These are phyloP conservation scores for Linum trigynum DNA, from an alignment of 345 rosid genomes.

Conservation along the genomic window DNA sequence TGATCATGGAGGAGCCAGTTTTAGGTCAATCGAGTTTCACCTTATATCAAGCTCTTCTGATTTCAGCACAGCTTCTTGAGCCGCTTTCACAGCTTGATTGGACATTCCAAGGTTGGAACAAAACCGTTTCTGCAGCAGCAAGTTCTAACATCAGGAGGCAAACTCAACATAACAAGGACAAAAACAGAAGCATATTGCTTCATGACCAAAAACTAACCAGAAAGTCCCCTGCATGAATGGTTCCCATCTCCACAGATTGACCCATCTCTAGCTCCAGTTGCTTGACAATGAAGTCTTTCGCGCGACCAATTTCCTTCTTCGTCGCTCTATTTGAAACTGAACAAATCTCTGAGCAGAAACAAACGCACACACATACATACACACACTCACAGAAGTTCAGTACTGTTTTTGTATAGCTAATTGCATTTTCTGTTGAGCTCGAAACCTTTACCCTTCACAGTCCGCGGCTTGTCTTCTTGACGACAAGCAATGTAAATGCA, in stretches of 20 bases:
- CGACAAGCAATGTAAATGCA: conserved; percentile 49
- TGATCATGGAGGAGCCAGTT: not conserved
- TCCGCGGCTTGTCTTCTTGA: conserved; percentile 40
- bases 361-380: no score
- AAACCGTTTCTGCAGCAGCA: conserved; percentile 34
- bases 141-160: no score
- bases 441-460: conserved; percentile 33
- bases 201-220: conserved; percentile 20
- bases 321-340: conserved; percentile 41
- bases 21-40: conserved; percentile 7
- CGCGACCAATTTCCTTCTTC: conserved; percentile 47
- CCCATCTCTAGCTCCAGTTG: conserved; percentile 47
- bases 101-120: conserved; percentile 51
- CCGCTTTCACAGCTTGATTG: conserved; percentile 52
- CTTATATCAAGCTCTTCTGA: conserved; percentile 49
- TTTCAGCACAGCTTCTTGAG: conserved; percentile 46
- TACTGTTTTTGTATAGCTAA: no score
- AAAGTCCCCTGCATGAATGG: conserved; percentile 50
- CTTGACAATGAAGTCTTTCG: conserved; percentile 44
- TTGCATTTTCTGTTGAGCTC: no score
- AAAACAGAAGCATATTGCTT: no score
- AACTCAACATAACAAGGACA: no score
- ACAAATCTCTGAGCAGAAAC: conserved; percentile 29
- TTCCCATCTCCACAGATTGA: conserved; percentile 44
- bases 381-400: no score